Percentiles rank a stretch among this genome's conserved stretches.
These are phyloP conservation scores for Wickerhamomyces queroliae DNA, from an alignment of 805 yeast species.

Conservation along the genomic window DNA sequence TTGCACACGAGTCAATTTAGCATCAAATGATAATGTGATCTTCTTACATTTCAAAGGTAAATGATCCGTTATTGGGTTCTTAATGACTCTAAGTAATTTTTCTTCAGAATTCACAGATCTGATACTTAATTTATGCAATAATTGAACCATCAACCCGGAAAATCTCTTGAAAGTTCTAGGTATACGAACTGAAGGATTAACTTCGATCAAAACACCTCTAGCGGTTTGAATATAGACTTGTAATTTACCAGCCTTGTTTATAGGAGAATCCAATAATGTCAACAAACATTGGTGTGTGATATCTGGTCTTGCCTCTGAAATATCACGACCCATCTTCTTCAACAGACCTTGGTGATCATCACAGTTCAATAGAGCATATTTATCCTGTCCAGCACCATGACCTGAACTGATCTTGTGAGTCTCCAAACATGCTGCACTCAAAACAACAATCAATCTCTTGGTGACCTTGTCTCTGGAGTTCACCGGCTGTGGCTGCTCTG, in stretches of 20 bases:
- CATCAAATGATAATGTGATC: conserved; percentile 87
- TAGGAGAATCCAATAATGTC: conserved; percentile 93
- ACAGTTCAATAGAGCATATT: conserved; percentile 90
- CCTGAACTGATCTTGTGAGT: conserved; percentile 84
- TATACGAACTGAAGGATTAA: conserved; percentile 92
- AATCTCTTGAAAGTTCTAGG: conserved; percentile 98
- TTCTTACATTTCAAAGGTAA: conserved; percentile 94
- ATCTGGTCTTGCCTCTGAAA: conserved; percentile 98
- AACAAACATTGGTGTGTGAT: conserved; percentile 96
- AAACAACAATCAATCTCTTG: conserved; percentile 86
- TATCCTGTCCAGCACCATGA: conserved; percentile 73
- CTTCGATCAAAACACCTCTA: conserved; percentile 89
- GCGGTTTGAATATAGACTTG: conserved; percentile 97
- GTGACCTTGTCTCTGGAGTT: conserved; percentile 82
- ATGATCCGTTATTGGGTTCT: conserved; percentile 96
- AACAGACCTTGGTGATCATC: conserved; percentile 97
- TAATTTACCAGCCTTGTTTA: conserved; percentile 93
- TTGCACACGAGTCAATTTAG: conserved; percentile 81
- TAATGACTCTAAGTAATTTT: conserved; percentile 86
- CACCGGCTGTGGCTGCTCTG: conserved; percentile 77
- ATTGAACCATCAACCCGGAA: conserved; percentile 96
- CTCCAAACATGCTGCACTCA: conserved; percentile 92
- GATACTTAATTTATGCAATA: conserved; percentile 86
- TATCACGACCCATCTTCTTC: conserved; percentile 94
- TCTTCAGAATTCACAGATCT: conserved; percentile 95